phyloP scores from a whole-genome alignment of 1,139 yeast species.

The Pichia sp. region DNA sequence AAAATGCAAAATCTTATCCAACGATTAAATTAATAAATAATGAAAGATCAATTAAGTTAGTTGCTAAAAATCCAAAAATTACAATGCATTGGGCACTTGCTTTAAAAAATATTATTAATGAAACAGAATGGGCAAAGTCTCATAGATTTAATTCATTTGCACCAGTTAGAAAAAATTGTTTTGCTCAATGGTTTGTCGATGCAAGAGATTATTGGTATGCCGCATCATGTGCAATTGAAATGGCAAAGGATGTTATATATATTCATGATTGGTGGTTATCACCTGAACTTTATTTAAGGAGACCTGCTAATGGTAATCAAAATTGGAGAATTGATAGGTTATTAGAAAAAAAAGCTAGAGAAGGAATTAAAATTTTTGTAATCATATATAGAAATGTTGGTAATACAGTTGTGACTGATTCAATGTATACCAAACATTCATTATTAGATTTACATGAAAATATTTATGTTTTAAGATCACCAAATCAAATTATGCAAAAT shows the following conservation, averaged over 20 bases:
- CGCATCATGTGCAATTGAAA: constrained; percentile 80
- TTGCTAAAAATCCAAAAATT: constrained; percentile 67
- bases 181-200: constrained; percentile 96
- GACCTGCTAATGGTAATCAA: constrained; percentile 95
- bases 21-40: constrained; percentile 69
- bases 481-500: constrained; percentile 89
- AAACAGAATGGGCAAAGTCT: constrained; percentile 63
- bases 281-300: constrained; percentile 85
- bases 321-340: constrained; percentile 89
- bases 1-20: constrained; percentile 33
- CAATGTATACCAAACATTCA: constrained; percentile 90
- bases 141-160: constrained; percentile 89
- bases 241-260: constrained; percentile 91
- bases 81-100: constrained; percentile 74
- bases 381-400: constrained; percentile 96
- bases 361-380: constrained; percentile 90
- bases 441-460: constrained; percentile 79
- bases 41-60: constrained; percentile 70
- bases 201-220: constrained; percentile 98
- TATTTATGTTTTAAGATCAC: constrained; percentile 87
- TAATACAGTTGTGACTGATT: constrained; percentile 87
- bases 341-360: constrained; percentile 82
- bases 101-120: constrained; percentile 59
- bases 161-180: constrained; percentile 77
- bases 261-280: constrained; percentile 99